A percentile compares a stretch with the other conserved stretches of the same genome.
These are phyloP conservation scores for Thielaviopsis euricoi DNA, from an alignment of 2,329 filamentous ascomycete genomes.

Conservation along the genomic window DNA sequence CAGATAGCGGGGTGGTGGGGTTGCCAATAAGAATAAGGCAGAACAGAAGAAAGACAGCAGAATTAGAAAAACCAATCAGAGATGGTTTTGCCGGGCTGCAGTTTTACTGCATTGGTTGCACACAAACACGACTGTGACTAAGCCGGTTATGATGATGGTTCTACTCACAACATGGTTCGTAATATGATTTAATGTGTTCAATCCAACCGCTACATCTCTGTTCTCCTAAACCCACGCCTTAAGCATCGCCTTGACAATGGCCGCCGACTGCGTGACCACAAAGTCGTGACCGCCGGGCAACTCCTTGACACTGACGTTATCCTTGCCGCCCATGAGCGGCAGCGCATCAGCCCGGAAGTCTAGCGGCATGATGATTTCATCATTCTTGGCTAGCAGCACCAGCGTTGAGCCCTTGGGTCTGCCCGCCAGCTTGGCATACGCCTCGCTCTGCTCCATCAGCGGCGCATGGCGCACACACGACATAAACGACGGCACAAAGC, in stretches of 20 bases:
- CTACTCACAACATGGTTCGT: too few species aligned
- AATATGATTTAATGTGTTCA: too few species aligned
- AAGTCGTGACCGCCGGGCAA: conserved; percentile 44
- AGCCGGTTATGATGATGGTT: too few species aligned
- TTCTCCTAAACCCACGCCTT: background rate
- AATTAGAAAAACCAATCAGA: background rate
- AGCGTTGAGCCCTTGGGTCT: conserved; percentile 28
- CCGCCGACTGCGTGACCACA: conserved; percentile 18
- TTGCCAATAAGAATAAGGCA: too few species aligned
- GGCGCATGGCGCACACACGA: conserved; percentile 38
- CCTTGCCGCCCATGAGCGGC: conserved; percentile 32
- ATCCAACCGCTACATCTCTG: too few species aligned
- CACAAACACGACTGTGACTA: too few species aligned
- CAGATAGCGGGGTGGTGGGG: background rate
- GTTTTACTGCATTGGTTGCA: too few species aligned
- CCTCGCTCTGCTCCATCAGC: conserved; percentile 33
- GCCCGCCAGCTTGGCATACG: conserved; percentile 30
- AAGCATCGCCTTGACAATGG: conserved; percentile 5
- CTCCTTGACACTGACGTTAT: conserved; percentile 31
- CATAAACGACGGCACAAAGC: conserved; percentile 45
- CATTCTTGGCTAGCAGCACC: conserved; percentile 32
- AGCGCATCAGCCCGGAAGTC: conserved; percentile 33
- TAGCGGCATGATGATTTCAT: conserved; percentile 35
- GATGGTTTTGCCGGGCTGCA: too few species aligned
- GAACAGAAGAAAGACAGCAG: background rate